These are phyloP conservation scores for Triadica sebifera DNA, from an alignment of 345 rosid species.

Conservation along the genomic window DNA sequence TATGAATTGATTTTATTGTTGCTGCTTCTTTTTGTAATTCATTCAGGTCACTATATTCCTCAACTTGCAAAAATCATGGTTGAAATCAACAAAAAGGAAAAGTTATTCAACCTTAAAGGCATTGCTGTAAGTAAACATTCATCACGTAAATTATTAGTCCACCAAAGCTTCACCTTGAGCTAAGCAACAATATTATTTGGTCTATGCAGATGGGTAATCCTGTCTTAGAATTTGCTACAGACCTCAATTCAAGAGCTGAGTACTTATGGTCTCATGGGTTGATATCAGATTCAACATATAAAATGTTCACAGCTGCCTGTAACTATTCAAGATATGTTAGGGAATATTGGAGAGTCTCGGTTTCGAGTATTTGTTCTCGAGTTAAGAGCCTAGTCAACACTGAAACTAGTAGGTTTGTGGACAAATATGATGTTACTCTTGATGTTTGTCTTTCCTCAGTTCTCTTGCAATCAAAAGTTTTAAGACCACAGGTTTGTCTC, in stretches of 20 bases:
- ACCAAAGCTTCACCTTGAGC: background rate
- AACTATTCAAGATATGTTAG: constrained; percentile 89
- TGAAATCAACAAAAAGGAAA: constrained; percentile 62
- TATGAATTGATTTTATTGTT: background rate
- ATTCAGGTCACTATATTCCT: constrained; percentile 85
- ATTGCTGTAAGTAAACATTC: constrained; percentile 62
- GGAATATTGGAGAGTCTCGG: constrained; percentile 73
- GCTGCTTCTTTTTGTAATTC: background rate
- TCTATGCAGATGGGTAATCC: constrained; percentile 83
- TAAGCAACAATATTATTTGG: background rate
- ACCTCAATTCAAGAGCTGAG: constrained; percentile 92
- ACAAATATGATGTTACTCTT: constrained; percentile 90
- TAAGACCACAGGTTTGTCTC: constrained; percentile 63
- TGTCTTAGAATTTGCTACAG: constrained; percentile 77
- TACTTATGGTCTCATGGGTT: constrained; percentile 98
- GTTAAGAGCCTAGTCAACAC: constrained; percentile 74
- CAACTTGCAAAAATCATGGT: constrained; percentile 82
- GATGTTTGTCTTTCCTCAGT: constrained; percentile 86
- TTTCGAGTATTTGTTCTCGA: constrained; percentile 64
- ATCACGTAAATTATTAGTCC: background rate
- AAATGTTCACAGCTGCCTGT: constrained; percentile 76
- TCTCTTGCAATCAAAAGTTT: constrained; percentile 68
- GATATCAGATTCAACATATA: constrained; percentile 84
- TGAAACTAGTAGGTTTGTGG: constrained; percentile 86
- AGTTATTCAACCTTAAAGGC: constrained; percentile 77